Conservation (phyloP, 768 basidiomycete species). For the Coprinopsis cinerea region DNA sequence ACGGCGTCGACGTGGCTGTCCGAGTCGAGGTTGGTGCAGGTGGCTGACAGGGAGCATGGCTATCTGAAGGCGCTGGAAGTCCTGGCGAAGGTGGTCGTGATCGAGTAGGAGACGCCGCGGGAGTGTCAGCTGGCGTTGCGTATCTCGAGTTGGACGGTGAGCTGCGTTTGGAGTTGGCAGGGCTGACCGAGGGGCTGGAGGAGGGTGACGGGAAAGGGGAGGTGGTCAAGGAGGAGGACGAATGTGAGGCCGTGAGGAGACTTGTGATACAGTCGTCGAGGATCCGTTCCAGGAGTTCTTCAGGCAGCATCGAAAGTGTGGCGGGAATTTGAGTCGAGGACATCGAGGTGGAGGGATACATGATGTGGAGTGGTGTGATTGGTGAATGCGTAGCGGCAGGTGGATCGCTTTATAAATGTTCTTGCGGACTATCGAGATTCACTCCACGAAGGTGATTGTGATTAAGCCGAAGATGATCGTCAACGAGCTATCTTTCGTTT, state of each 20-base stretch:
- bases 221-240: conserved; percentile 15
- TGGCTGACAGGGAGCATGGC: neutral
- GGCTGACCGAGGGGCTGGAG: conserved; percentile 16
- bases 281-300: conserved; percentile 30
- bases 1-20: neutral
- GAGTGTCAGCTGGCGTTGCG: neutral
- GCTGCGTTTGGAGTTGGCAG: neutral
- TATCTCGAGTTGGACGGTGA: conserved; percentile 2
- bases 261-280: conserved; percentile 22
- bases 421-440: neutral
- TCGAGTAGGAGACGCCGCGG: neutral
- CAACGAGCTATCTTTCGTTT: neutral
- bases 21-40: neutral
- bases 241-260: conserved; percentile 7
- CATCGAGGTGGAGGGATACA: neutral
- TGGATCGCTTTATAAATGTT: neutral
- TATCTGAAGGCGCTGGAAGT: neutral
- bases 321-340: neutral
- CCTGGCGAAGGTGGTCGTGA: conserved; percentile 8
- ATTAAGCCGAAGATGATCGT: neutral
- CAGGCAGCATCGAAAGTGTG: conserved; percentile 22
- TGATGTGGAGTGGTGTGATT: neutral
- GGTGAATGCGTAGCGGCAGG: neutral
- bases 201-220: conserved; percentile 2
- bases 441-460: neutral